A percentile compares a stretch with the other conserved stretches of the same genome.
Evolutionary conservation across 257 asterid species (phyloP).

Genomic region (Echites panduratus): DNA sequence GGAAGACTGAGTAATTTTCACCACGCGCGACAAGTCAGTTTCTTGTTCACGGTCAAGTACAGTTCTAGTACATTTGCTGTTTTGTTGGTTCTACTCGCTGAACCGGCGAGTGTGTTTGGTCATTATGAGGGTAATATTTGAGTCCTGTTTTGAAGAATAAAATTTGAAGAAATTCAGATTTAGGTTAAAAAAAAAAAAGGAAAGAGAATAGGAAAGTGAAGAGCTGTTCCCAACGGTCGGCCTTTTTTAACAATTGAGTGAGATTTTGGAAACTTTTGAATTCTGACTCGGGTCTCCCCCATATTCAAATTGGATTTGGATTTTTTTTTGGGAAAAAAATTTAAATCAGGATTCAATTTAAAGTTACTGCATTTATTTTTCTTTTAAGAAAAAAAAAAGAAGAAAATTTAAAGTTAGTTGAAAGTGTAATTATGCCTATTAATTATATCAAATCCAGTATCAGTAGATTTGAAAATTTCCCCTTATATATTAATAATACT

Average conservation of each 20-base stretch:
- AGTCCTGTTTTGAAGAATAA: constrained; percentile 5
- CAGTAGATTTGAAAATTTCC: neutral
- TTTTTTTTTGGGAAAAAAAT: neutral
- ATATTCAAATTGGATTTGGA: neutral
- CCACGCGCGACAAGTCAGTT: neutral
- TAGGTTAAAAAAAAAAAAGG: neutral
- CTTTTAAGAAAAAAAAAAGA: neutral
- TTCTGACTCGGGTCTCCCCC: neutral
- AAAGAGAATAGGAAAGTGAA: constrained; percentile 22
- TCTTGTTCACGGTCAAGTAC: neutral
- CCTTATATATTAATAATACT: no score
- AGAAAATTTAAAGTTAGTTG: neutral
- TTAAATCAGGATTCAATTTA: constrained; percentile 3
- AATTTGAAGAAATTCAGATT: constrained; percentile 8
- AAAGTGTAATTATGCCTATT: neutral
- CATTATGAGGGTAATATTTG: neutral
- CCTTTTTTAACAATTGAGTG: constrained; percentile 14
- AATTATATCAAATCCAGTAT: neutral
- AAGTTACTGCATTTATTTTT: neutral
- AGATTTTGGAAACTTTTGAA: neutral
- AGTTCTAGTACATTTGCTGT: no score
- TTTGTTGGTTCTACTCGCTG: neutral
- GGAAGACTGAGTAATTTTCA: neutral
- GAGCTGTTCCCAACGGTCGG: constrained; percentile 47
- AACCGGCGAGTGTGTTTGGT: neutral